phyloP scores from a whole-genome alignment of 2,329 filamentous ascomycete species.

The Sporothrix protearum region DNA sequence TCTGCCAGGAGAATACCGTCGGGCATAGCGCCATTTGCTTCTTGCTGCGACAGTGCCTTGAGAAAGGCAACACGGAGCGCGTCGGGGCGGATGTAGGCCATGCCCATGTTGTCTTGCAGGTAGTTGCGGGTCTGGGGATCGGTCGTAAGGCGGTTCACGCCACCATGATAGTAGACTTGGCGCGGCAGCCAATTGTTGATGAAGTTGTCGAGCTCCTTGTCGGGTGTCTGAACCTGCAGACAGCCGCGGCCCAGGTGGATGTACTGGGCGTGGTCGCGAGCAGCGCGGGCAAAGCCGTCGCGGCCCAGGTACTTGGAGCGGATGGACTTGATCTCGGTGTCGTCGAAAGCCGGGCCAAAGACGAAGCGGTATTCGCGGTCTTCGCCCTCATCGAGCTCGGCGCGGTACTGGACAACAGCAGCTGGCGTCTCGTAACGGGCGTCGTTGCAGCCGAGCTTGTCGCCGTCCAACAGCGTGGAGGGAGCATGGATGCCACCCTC shows the following conservation, averaged over 20 bases:
- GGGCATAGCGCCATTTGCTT: conserved; percentile 54
- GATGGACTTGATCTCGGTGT: conserved; percentile 47
- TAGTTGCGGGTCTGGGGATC: conserved; percentile 59
- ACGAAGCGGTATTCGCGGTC: conserved; percentile 50
- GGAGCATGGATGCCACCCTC: conserved; percentile 54
- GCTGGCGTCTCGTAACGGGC: conserved; percentile 55
- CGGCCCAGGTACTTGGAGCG: conserved; percentile 48
- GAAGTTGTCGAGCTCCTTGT: conserved; percentile 54
- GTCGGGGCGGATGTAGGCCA: conserved; percentile 53
- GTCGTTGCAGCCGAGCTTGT: conserved; percentile 44
- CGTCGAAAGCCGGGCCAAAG: conserved; percentile 53
- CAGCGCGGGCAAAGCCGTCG: conserved; percentile 45
- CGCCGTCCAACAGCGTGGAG: conserved; percentile 39
- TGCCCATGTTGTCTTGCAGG: conserved; percentile 59
- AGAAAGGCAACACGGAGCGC: conserved; percentile 49
- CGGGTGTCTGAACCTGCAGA: conserved; percentile 51
- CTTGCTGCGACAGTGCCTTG: conserved; percentile 51
- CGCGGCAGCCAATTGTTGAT: conserved; percentile 58
- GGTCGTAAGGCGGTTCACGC: conserved; percentile 56
- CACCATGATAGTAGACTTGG: conserved; percentile 57
- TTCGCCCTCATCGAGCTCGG: conserved; percentile 40
- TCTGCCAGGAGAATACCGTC: conserved; percentile 53
- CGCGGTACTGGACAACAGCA: conserved; percentile 52
- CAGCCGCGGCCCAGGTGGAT: conserved; percentile 50
- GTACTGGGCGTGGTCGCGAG: conserved; percentile 48